These are phyloP conservation scores for Picea abies DNA, from an alignment of 83 land plant species.

Conservation along the genomic window DNA sequence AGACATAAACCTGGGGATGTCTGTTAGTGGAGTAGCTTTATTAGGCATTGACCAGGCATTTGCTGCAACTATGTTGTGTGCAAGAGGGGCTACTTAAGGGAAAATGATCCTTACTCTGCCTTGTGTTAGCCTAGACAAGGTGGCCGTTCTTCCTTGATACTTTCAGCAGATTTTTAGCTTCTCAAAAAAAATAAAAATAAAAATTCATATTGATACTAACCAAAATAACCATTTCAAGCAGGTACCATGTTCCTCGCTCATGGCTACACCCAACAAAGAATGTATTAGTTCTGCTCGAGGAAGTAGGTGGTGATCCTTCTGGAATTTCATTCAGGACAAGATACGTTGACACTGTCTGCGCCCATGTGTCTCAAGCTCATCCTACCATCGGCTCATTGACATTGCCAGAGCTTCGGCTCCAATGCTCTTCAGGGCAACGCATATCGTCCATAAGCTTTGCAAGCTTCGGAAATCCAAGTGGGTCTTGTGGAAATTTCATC, in stretches of 20 bases:
- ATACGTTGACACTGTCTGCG: slow-evolving; percentile 25
- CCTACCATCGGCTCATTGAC: too few relatives aligned
- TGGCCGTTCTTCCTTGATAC: too few relatives aligned
- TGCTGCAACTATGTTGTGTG: too few relatives aligned
- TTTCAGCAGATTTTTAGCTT: too few relatives aligned
- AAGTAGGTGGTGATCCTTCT: slow-evolving; percentile 60
- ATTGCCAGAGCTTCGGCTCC: slow-evolving; percentile 2
- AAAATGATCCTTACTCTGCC: too few relatives aligned
- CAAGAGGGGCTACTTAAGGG: too few relatives aligned
- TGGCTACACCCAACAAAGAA: slow-evolving; percentile 41
- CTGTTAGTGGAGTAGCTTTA: too few relatives aligned
- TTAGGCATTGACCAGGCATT: too few relatives aligned
- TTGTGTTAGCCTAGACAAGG: too few relatives aligned
- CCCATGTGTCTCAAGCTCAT: slow-evolving; percentile 18
- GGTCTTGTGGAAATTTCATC: slow-evolving; percentile 28
- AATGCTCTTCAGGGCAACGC: background rate
- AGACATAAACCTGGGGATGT: too few relatives aligned
- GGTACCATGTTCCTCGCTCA: slow-evolving; percentile 74
- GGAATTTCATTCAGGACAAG: slow-evolving; percentile 44
- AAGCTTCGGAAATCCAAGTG: slow-evolving; percentile 47
- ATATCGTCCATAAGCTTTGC: slow-evolving; percentile 45
- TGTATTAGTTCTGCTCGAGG: slow-evolving; percentile 61
- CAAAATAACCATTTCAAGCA: background rate
- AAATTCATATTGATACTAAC: too few relatives aligned
- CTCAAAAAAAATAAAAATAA: too few relatives aligned